Conservation (phyloP, 768 basidiomycete species). For the Naganishia antarctica region DNA sequence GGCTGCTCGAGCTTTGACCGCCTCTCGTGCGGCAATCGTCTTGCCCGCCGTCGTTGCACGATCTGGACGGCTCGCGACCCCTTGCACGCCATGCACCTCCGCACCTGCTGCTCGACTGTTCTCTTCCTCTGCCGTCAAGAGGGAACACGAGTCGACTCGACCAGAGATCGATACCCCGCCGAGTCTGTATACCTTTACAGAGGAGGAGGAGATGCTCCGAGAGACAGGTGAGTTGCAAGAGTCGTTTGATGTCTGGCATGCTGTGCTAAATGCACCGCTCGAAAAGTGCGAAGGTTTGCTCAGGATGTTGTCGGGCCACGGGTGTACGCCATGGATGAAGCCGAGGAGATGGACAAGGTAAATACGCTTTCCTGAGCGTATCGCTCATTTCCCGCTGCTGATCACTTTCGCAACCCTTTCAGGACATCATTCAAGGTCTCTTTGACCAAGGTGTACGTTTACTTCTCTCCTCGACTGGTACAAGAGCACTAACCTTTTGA, state of each 20-base stretch:
- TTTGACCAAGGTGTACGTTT: slow-evolving; percentile 74
- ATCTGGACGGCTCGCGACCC: neutral
- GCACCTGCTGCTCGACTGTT: neutral
- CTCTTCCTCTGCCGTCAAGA: neutral
- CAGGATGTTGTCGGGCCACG: slow-evolving; percentile 82
- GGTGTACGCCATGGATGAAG: slow-evolving; percentile 97
- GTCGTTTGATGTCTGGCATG: neutral
- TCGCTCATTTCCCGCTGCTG: neutral
- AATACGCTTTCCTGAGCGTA: slow-evolving; percentile 13
- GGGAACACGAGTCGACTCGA: slow-evolving; percentile 9
- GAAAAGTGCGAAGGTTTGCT: slow-evolving; percentile 76
- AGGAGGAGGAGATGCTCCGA: slow-evolving; percentile 89
- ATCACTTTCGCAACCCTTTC: too few species aligned
- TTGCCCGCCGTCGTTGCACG: neutral
- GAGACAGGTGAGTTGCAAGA: slow-evolving; percentile 65
- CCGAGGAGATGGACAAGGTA: slow-evolving; percentile 82
- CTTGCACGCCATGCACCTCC: neutral
- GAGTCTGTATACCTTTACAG: slow-evolving; percentile 69
- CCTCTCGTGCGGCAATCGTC: neutral
- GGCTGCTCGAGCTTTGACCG: slow-evolving; percentile 6
- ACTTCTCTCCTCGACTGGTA: slow-evolving; percentile 50
- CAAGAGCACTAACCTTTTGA: neutral
- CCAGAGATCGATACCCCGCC: slow-evolving; percentile 34
- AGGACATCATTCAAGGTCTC: slow-evolving; percentile 67
- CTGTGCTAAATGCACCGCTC: neutral